A percentile compares a stretch with the other conserved stretches of the same genome.
Evolutionary conservation across 768 basidiomycete genomes (phyloP).

Genomic region (Pulveroboletus frians): DNA sequence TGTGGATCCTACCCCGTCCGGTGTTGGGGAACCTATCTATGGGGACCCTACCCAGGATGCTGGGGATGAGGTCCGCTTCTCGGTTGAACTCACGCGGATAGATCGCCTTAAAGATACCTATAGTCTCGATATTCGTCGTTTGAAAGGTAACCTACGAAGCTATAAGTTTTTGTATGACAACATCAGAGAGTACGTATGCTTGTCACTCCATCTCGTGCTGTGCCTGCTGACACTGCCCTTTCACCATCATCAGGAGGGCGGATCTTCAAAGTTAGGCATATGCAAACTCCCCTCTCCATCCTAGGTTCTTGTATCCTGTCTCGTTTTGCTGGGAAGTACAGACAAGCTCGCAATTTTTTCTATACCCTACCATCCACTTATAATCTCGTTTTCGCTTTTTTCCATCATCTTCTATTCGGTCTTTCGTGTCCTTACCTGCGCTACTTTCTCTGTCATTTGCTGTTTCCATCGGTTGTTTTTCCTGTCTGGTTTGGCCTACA

Average conservation of each 20-base stretch:
- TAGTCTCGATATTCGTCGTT: slow-evolving; percentile 83
- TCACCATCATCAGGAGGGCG: slow-evolving; percentile 32
- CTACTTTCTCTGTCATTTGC: slow-evolving; percentile 13
- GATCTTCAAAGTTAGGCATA: slow-evolving; percentile 34
- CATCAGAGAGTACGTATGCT: slow-evolving; percentile 67
- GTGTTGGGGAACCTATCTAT: slow-evolving; percentile 56
- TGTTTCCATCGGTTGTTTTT: slow-evolving; percentile 15
- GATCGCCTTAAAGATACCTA: slow-evolving; percentile 88
- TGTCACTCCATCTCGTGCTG: slow-evolving; percentile 7
- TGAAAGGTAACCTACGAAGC: slow-evolving; percentile 90
- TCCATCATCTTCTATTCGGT: slow-evolving; percentile 8
- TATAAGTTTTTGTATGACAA: slow-evolving; percentile 91
- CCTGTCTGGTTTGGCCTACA: slow-evolving; percentile 3
- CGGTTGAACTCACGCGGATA: slow-evolving; percentile 87
- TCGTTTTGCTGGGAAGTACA: not conserved
- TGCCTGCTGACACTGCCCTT: slow-evolving; percentile 10
- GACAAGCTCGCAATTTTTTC: slow-evolving; percentile 6
- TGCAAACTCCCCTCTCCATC: slow-evolving; percentile 25
- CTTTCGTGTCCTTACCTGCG: slow-evolving; percentile 23
- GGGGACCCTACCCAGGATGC: slow-evolving; percentile 77
- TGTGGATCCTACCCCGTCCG: slow-evolving; percentile 34
- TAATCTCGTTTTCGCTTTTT: slow-evolving; percentile 16
- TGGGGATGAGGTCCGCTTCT: slow-evolving; percentile 96
- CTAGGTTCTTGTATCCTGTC: not conserved
- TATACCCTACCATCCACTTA: slow-evolving; percentile 29